Conservation (phyloP, 2,329 filamentous ascomycete species). For the Zasmidium angulare region DNA sequence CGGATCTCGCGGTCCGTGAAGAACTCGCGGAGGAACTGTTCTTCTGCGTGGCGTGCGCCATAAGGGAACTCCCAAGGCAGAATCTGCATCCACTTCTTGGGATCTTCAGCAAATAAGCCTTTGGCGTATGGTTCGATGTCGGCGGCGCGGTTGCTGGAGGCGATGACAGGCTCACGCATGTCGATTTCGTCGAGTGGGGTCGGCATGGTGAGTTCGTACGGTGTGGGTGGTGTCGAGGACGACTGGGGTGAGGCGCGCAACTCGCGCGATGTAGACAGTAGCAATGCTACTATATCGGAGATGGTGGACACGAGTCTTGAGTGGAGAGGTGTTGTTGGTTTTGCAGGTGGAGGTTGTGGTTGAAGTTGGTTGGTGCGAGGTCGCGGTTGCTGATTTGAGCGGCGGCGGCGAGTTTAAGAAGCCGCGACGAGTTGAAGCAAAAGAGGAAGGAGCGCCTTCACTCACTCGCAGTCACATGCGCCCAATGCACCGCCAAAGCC, state of each 20-base stretch:
- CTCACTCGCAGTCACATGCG: not conserved
- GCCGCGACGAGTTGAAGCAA: not conserved
- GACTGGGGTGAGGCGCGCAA: not conserved
- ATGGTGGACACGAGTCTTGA: not conserved
- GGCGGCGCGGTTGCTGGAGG: slow-evolving; percentile 28
- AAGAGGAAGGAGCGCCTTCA: slow-evolving; percentile 1
- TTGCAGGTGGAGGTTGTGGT: not conserved
- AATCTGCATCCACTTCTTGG: slow-evolving; percentile 28
- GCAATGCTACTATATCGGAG: not conserved
- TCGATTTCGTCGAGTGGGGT: not conserved
- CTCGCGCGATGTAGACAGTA: not conserved
- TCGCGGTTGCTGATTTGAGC: not conserved
- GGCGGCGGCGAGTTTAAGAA: slow-evolving; percentile 1
- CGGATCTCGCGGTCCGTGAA: slow-evolving; percentile 31
- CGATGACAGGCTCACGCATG: slow-evolving; percentile 26
- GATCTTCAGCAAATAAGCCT: slow-evolving; percentile 26
- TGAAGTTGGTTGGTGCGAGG: not conserved
- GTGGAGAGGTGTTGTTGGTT: not conserved
- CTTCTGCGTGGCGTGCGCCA: slow-evolving; percentile 28
- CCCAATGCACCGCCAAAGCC: not conserved
- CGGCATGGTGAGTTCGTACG: slow-evolving; percentile 14
- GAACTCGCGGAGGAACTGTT: slow-evolving; percentile 29
- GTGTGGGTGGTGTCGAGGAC: not conserved
- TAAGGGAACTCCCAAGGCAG: slow-evolving; percentile 36
- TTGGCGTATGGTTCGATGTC: slow-evolving; percentile 34